A percentile compares a stretch with the other conserved stretches of the same genome.
These are phyloP conservation scores for Amaranthus hypochondriacus DNA, from an alignment of 148 eudicot species.

Conservation along the genomic window DNA sequence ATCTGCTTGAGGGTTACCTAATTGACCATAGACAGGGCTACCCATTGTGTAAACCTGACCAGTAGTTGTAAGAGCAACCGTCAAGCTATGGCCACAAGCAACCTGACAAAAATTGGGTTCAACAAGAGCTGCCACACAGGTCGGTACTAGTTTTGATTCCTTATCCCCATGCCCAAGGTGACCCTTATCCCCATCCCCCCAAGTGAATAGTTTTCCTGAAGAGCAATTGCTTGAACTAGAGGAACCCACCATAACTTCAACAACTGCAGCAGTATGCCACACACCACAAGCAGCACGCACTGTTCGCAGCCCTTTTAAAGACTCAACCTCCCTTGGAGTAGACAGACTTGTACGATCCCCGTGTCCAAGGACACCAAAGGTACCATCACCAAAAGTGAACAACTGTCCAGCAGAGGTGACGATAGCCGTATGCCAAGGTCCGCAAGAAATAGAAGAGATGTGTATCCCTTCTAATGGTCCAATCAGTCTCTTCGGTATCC, in stretches of 20 bases:
- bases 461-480: slow-evolving; percentile 56
- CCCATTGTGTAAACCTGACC: slow-evolving; percentile 84
- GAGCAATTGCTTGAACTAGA: slow-evolving; percentile 43
- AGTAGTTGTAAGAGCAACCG: slow-evolving; percentile 65
- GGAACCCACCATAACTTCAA: slow-evolving; percentile 43
- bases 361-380: slow-evolving; percentile 79
- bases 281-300: slow-evolving; percentile 66
- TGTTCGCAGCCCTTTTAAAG: slow-evolving; percentile 51
- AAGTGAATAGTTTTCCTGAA: slow-evolving; percentile 58
- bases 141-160: slow-evolving; percentile 51
- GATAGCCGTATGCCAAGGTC: slow-evolving; percentile 76
- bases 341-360: slow-evolving; percentile 52
- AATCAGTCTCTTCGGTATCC: slow-evolving; percentile 55
- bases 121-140: slow-evolving; percentile 42
- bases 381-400: slow-evolving; percentile 77
- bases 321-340: slow-evolving; percentile 50
- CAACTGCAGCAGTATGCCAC: slow-evolving; percentile 78
- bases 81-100: slow-evolving; percentile 67
- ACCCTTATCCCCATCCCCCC: slow-evolving; percentile 81
- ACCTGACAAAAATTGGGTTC: slow-evolving; percentile 60
- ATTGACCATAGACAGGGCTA: slow-evolving; percentile 56
- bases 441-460: slow-evolving; percentile 61
- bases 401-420: slow-evolving; percentile 53
- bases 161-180: slow-evolving; percentile 79
- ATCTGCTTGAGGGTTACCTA: slow-evolving; percentile 45